These are phyloP conservation scores for Pseudogymnoascus sp. DNA, from an alignment of 2,329 filamentous ascomycete genomes.

Conservation along the genomic window DNA sequence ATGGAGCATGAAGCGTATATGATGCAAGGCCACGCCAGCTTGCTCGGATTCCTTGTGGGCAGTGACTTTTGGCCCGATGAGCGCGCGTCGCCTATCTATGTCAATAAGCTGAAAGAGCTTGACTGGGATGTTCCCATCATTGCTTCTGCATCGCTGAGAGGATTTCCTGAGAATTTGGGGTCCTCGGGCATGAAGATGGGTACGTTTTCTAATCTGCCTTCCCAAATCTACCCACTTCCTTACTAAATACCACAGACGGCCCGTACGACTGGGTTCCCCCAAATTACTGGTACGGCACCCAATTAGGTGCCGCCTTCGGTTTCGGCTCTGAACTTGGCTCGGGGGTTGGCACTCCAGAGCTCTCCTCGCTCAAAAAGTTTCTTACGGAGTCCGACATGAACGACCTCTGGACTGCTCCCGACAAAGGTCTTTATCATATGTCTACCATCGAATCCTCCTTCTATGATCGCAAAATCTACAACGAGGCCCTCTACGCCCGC, in stretches of 20 bases:
- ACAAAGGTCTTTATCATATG: conserved; percentile 52
- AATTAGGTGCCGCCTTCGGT: conserved; percentile 50
- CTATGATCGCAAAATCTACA: conserved; percentile 49
- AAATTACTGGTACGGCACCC: conserved; percentile 53
- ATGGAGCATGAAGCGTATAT: conserved; percentile 54
- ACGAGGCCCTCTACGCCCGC: conserved; percentile 43
- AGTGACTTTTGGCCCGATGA: conserved; percentile 59
- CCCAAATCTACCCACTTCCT: background rate
- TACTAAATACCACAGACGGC: conserved; percentile 32
- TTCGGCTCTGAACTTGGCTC: conserved; percentile 56
- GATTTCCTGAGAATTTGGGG: conserved; percentile 43
- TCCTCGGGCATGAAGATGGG: conserved; percentile 56
- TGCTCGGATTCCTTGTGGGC: conserved; percentile 51
- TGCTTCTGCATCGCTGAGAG: conserved; percentile 47
- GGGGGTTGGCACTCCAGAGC: conserved; percentile 54
- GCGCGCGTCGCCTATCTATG: conserved; percentile 45
- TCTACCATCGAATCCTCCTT: conserved; percentile 48
- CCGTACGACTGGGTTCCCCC: conserved; percentile 61
- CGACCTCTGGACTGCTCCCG: conserved; percentile 47
- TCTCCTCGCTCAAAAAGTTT: conserved; percentile 47
- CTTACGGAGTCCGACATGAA: conserved; percentile 43
- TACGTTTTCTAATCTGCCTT: background rate
- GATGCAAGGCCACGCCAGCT: conserved; percentile 52
- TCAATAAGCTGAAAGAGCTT: conserved; percentile 40
- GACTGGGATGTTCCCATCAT: conserved; percentile 53